phyloP scores from a whole-genome alignment of 352 stramenopile genomes.

The Globisporangium abappressorium region DNA sequence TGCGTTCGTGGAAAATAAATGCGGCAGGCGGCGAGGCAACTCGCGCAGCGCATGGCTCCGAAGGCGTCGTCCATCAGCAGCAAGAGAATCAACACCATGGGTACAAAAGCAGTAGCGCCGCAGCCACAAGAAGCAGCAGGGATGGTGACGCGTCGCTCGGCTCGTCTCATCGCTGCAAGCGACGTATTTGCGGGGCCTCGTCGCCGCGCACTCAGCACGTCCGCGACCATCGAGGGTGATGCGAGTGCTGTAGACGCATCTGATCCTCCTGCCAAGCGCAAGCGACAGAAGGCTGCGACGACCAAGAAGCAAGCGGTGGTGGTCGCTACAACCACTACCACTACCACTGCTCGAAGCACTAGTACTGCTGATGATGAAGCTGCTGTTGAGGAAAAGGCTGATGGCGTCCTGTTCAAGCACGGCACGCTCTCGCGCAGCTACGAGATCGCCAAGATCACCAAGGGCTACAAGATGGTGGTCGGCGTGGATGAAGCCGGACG shows the following conservation, averaged over 20 bases:
- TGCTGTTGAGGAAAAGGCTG: neutral
- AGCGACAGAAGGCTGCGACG: slow-evolving; percentile 4
- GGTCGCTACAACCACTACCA: neutral
- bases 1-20: slow-evolving; percentile 13
- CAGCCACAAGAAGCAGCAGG: neutral
- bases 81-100: neutral
- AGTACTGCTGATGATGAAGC: neutral
- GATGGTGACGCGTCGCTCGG: slow-evolving; percentile 8
- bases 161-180: slow-evolving; percentile 5
- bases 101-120: neutral
- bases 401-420: slow-evolving; percentile 32
- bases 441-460: slow-evolving; percentile 44
- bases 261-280: slow-evolving; percentile 4
- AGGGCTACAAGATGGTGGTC: slow-evolving; percentile 78
- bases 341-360: too few species aligned
- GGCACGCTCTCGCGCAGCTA: slow-evolving; percentile 57
- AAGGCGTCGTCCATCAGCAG: neutral
- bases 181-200: neutral
- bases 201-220: slow-evolving; percentile 1
- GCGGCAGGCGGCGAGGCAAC: slow-evolving; percentile 5
- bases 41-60: neutral
- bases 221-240: neutral
- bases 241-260: neutral
- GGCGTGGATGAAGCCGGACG: slow-evolving; percentile 96
- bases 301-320: neutral